Base-by-base conservation (phyloP, 345 rosid species). In the Rhodomyrtus tomentosa region DNA sequence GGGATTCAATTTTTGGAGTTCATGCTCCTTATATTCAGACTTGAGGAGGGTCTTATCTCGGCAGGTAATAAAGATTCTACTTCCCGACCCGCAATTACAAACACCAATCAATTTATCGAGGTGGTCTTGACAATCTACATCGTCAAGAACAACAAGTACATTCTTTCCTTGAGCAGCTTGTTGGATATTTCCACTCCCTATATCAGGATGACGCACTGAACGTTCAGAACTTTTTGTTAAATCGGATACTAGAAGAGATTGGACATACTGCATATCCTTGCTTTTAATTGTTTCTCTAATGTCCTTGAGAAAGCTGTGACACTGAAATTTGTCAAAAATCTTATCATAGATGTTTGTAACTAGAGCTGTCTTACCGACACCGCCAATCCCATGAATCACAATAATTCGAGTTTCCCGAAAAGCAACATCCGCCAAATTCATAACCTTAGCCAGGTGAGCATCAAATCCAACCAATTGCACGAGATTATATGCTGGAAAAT, bases 111-210 rank as follows among this genome's bases (percentile, higher is more conserved):
- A 27, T 1, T 58, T 58, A 13, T 58, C 9, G 1, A 58, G 20
- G 0, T 58, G 18, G 18, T 27, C 9, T 58, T 0, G 72, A 58
- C 0, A 0, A n/a, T 5, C 72, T 4, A 58, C 72, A 58, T 58
- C 72, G 1, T 58, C 72, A 27, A 58, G 36, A 27, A 58, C 0
- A 13, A 58, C 5, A 27, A 58, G 9, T 27, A 58, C 72, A 18
- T 58, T 58, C 36, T n/a, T 12, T 12, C 14, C 3, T 0, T 5
- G 0, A n/a, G 15, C n/a, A 58, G 1, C 4, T 0, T 0, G 0
- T 58, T 0, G 18, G 4, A 58, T 58, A 14, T 0, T 1, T 24
- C 0, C 3, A 55, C 24, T 10, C 6, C 6, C 52, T 12, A 12
- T 50, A 4, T 50, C 6, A 24, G 14, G 10, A 2, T 0, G 5